phyloP scores from a whole-genome alignment of 1,284 basidiomycete species.

The Peniophora sp. region DNA sequence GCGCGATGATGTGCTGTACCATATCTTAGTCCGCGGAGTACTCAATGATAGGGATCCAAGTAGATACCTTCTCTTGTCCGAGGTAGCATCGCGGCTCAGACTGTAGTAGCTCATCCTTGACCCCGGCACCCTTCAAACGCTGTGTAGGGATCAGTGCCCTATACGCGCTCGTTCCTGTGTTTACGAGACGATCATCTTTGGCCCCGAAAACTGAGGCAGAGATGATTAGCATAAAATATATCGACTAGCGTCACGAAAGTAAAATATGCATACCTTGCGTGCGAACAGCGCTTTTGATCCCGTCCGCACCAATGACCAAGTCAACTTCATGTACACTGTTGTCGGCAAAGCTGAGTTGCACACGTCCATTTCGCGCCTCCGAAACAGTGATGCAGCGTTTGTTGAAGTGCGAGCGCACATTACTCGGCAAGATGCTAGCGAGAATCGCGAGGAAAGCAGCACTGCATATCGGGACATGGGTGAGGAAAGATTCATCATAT shows the following conservation, averaged over 20 bases:
- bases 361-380: constrained; percentile 14
- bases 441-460: constrained; percentile 39
- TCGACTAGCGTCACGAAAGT: too few relatives aligned
- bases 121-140: constrained; percentile 24
- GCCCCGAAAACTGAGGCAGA: constrained; percentile 20
- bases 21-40: not conserved
- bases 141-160: constrained; percentile 31
- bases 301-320: constrained; percentile 41
- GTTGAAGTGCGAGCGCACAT: constrained; percentile 30
- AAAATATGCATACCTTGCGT: not conserved
- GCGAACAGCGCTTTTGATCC: constrained; percentile 36
- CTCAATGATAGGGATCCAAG: constrained; percentile 2
- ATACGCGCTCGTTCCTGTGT: constrained; percentile 34
- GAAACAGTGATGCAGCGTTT: constrained; percentile 34
- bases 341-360: constrained; percentile 33
- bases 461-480: constrained; percentile 15
- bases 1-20: constrained; percentile 46
- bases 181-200: constrained; percentile 19
- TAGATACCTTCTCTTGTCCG: constrained; percentile 35
- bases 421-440: constrained; percentile 24
- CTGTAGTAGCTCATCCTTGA: constrained; percentile 20
- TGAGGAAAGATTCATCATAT: not conserved
- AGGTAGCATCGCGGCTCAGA: constrained; percentile 29
- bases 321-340: constrained; percentile 34
- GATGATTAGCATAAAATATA: too few relatives aligned